Base-by-base conservation (phyloP, 2,329 filamentous ascomycete species). In the Mycocentrospora acerina region DNA sequence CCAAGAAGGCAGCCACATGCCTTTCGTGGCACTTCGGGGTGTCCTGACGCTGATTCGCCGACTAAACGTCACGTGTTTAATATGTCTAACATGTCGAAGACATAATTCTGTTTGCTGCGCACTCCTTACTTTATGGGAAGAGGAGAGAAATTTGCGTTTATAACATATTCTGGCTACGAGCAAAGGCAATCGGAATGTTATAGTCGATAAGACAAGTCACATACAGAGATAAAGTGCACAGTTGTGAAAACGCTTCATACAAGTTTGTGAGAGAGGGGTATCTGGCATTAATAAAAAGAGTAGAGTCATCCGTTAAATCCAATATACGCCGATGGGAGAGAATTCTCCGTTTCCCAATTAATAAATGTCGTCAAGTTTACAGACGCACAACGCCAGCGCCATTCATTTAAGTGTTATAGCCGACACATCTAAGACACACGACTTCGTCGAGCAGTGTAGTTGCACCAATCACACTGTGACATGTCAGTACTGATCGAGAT, bases 391-490 rank as follows among this genome's bases (percentile, higher is more conserved):
- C 13, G 9, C 24, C 17, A 29, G 7, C 12, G 18, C 24, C 29
- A 7, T 35, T 15, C 31, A 24, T 19, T 15, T 14, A 37, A 13
- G 15, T 22, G 9, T 9, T 22, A 5, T 5, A 22, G 19, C 19
- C 19, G 19, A 22, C 9, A 22, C 9, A 9, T 9, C 9, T 9
- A 22, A 9, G 19, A 22, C 19, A 22, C 19, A 9, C 19, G 19
- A 9, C 61, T 65, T 12, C 64, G 49, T 28, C 64, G 51, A 8
- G 59, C 60, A 7, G 62, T 66, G 30, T 58, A 66, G 42, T 65
- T 67, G 46, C 66, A 68, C 64, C 66, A 68, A 38, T 68, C 64
- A 40, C 66, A 68, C 64, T 68, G n/a, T 11, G 3, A n/a, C 12
- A 24, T 12, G 15, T 57, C 16, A 55, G 44, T 12, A 28, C 19